A percentile compares a stretch with the other conserved stretches of the same genome.
Evolutionary conservation across 176 grass and related monocot species (phyloP).

Genomic region (Rhynchospora tenuis): DNA sequence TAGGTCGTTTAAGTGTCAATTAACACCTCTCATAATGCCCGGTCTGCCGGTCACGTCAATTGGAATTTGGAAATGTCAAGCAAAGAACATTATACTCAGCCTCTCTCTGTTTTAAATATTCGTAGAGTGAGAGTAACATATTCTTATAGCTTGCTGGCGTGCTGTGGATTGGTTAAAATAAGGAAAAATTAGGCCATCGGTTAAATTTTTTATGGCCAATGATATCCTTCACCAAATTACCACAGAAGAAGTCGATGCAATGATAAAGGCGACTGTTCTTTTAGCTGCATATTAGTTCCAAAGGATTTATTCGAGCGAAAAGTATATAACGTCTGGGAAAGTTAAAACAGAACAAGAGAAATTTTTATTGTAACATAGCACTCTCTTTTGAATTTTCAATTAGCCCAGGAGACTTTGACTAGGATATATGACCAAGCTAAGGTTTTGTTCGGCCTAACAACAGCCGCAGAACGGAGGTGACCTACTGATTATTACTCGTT

Average conservation of each 20-base stretch:
- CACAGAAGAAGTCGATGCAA: not conserved
- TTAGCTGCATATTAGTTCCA: not conserved
- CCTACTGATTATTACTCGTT: no score
- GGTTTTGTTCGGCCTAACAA: not conserved
- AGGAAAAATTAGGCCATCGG: not conserved
- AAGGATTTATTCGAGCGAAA: not conserved
- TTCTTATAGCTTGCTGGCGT: not conserved
- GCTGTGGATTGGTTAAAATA: not conserved
- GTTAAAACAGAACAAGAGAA: not conserved
- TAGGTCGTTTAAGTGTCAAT: not conserved
- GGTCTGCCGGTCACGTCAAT: not conserved
- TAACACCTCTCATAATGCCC: not conserved
- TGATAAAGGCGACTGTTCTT: not conserved
- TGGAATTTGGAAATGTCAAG: not conserved
- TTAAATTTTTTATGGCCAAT: not conserved
- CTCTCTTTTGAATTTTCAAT: not conserved
- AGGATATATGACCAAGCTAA: not conserved
- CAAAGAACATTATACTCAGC: not conserved
- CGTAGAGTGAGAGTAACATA: not conserved
- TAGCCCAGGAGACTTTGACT: not conserved
- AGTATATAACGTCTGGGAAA: not conserved
- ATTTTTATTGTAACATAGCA: not conserved
- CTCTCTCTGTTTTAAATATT: not conserved
- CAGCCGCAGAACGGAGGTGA: not conserved
- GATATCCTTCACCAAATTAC: not conserved